Conservation (phyloP, 139 green algal species). For the Asterochloris sp. region DNA sequence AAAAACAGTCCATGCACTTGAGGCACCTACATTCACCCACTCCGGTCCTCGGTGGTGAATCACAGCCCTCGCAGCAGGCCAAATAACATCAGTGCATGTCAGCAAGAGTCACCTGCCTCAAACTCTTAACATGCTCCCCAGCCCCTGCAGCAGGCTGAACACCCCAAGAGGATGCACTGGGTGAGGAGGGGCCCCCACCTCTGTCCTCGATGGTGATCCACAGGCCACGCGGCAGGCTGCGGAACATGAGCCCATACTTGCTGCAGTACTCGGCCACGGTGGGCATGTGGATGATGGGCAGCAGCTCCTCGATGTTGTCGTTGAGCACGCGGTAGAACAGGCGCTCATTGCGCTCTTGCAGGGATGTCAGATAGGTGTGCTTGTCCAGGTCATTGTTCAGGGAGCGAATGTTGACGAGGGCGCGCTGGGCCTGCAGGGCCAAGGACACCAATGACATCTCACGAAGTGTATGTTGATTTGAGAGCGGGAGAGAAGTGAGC, state of each 20-base stretch:
- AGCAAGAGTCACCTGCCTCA: too few species aligned
- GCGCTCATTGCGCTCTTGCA: slow-evolving; percentile 85
- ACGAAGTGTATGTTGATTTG: too few species aligned
- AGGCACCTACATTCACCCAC: too few species aligned
- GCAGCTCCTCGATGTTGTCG: slow-evolving; percentile 82
- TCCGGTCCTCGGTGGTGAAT: too few species aligned
- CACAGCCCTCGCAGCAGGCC: too few species aligned
- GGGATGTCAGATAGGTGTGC: slow-evolving; percentile 70
- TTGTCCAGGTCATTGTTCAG: slow-evolving; percentile 68
- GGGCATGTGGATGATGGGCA: slow-evolving; percentile 70
- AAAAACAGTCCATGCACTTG: too few species aligned
- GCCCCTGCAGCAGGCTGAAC: too few species aligned
- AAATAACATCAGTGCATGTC: too few species aligned
- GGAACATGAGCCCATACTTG: slow-evolving; percentile 63
- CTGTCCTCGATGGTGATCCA: slow-evolving; percentile 83
- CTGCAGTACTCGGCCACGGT: slow-evolving; percentile 68
- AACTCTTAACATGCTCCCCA: too few species aligned
- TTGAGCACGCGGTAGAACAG: slow-evolving; percentile 85
- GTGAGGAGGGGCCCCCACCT: slow-evolving; percentile 7
- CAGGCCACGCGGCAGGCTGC: slow-evolving; percentile 65
- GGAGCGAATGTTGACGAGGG: slow-evolving; percentile 74
- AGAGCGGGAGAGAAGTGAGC: too few species aligned
- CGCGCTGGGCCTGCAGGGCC: slow-evolving; percentile 48
- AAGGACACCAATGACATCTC: too few species aligned
- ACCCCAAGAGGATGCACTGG: too few species aligned